These are phyloP conservation scores for Hymenotorrendiella dingleyae DNA, from an alignment of 2,329 filamentous ascomycete species.

Conservation along the genomic window DNA sequence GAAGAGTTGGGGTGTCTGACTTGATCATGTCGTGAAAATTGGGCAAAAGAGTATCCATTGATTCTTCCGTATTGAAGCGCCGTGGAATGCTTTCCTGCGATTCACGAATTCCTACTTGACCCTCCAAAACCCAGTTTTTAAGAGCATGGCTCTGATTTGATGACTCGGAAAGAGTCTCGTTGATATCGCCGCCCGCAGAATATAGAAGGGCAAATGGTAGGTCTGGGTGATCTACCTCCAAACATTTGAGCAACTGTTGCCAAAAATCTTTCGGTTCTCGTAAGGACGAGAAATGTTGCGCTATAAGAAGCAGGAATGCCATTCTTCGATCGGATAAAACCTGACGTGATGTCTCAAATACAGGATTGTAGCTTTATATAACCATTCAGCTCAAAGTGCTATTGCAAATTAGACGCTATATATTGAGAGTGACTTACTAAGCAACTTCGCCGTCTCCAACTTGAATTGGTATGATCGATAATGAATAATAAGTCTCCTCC, in stretches of 20 bases:
- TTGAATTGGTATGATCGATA: conserved; percentile 21
- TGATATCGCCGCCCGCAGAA: conserved; percentile 25
- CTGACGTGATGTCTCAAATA: conserved; percentile 18
- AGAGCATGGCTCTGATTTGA: conserved; percentile 13
- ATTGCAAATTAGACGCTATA: neutral
- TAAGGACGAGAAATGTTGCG: conserved; percentile 28
- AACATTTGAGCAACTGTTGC: conserved; percentile 22
- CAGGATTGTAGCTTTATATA: conserved; percentile 18
- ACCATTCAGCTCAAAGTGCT: neutral
- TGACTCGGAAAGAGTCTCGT: conserved; percentile 18
- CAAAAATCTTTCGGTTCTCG: conserved; percentile 32
- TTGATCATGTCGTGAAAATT: conserved; percentile 16
- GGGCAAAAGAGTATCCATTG: conserved; percentile 10
- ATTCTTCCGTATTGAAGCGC: conserved; percentile 4
- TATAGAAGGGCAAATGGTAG: conserved; percentile 31
- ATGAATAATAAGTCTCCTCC: conserved; percentile 33
- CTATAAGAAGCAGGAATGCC: conserved; percentile 34
- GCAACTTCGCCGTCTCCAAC: conserved; percentile 12
- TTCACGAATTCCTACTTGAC: conserved; percentile 13
- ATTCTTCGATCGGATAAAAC: conserved; percentile 30
- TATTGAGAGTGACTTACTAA: conserved; percentile 16
- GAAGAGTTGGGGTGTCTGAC: conserved; percentile 12
- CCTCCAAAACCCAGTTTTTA: conserved; percentile 20
- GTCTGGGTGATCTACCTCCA: conserved; percentile 26
- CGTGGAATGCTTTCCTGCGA: conserved; percentile 5